phyloP scores from a whole-genome alignment of 805 yeast species.

The Kazachstania taianensis region DNA sequence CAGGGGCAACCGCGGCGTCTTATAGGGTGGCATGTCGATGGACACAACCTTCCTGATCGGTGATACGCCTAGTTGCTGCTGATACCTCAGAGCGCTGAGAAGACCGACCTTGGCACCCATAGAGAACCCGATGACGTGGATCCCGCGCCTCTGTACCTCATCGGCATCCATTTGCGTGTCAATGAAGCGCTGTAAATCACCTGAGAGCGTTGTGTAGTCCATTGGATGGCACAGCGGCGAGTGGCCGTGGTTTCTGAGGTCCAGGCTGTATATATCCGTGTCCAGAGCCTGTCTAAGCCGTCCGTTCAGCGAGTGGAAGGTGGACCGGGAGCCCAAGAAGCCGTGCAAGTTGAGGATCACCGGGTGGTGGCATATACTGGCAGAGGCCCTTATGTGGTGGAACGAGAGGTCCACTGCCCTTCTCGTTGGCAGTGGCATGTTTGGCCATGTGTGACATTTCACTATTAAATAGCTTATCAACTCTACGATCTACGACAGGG shows the following conservation, averaged over 20 bases:
- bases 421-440: conserved; percentile 10
- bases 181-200: conserved; percentile 34
- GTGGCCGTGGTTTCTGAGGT: conserved; percentile 48
- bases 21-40: conserved; percentile 30
- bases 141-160: conserved; percentile 14
- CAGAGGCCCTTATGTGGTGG: conserved; percentile 10
- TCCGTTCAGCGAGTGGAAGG: conserved; percentile 34
- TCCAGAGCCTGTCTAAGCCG: conserved; percentile 26
- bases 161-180: conserved; percentile 15
- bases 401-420: conserved; percentile 17
- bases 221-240: conserved; percentile 37
- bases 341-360: conserved; percentile 43
- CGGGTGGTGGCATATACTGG: conserved; percentile 17
- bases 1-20: conserved; percentile 14
- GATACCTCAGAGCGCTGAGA: conserved; percentile 30
- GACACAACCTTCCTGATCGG: conserved; percentile 31
- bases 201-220: conserved; percentile 35
- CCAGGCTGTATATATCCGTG: conserved; percentile 35
- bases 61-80: background rate
- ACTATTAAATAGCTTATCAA: too few species aligned
- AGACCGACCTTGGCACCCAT: conserved; percentile 55
- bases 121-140: conserved; percentile 41
- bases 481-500: background rate
- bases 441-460: background rate
- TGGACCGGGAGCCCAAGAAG: conserved; percentile 39